Evolutionary conservation across 2,329 filamentous ascomycete species (phyloP).

Genomic region (Alternaria ethzedia): DNA sequence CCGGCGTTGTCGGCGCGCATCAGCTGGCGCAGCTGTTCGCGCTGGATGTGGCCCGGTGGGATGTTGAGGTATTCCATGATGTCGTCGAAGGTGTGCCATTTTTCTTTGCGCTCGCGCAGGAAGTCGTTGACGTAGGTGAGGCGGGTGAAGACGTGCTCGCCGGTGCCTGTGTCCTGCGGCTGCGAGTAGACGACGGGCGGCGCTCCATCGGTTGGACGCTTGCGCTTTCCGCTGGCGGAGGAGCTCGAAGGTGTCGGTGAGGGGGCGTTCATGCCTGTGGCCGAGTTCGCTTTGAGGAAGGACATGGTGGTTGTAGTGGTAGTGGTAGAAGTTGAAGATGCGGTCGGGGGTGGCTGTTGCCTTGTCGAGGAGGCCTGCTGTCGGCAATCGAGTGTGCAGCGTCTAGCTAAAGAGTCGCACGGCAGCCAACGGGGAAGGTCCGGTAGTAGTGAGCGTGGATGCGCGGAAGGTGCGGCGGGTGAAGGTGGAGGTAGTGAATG

Average conservation of each 20-base stretch:
- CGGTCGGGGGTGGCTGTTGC: background rate
- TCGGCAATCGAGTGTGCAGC: constrained; percentile 25
- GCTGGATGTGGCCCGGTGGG: constrained; percentile 64
- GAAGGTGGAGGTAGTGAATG: background rate
- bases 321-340: background rate
- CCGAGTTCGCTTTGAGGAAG: constrained; percentile 40
- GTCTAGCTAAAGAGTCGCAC: constrained; percentile 45
- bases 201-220: constrained; percentile 59
- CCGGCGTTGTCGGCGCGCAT: constrained; percentile 65
- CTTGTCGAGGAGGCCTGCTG: background rate
- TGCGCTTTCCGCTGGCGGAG: constrained; percentile 57
- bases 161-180: constrained; percentile 76
- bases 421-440: constrained; percentile 1
- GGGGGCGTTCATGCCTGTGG: constrained; percentile 57
- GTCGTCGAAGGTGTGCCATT: constrained; percentile 73
- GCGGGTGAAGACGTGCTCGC: constrained; percentile 83
- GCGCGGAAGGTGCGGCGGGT: background rate
- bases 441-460: constrained; percentile 6
- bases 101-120: constrained; percentile 62
- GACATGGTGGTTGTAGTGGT: constrained; percentile 36
- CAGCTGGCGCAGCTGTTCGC: constrained; percentile 66
- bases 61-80: constrained; percentile 83
- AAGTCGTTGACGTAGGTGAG: constrained; percentile 81
- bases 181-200: constrained; percentile 72
- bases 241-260: constrained; percentile 63